Evolutionary conservation across 1,284 basidiomycete species (phyloP).

Genomic region (Pseudozyma tsukubaensis): DNA sequence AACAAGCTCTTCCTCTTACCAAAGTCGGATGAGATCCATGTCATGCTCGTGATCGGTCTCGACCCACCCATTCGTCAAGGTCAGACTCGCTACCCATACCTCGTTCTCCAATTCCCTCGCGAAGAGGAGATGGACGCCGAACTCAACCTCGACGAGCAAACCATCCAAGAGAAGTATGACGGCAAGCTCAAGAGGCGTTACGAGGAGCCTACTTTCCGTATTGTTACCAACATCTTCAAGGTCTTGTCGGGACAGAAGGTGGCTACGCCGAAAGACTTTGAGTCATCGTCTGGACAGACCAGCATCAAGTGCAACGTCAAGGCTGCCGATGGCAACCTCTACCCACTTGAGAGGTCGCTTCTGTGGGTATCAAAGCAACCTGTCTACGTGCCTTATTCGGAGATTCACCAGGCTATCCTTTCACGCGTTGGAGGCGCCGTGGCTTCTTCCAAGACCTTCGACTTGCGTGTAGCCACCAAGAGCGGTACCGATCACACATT

Average conservation of each 20-base stretch:
- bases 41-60: constrained; percentile 78
- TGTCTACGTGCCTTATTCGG: constrained; percentile 87
- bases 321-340: constrained; percentile 95
- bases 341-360: constrained; percentile 96
- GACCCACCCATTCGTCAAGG: constrained; percentile 94
- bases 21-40: constrained; percentile 92
- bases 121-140: constrained; percentile 98
- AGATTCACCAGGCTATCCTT: constrained; percentile 91
- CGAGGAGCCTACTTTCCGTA: constrained; percentile 92
- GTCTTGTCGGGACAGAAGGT: constrained; percentile 91
- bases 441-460: constrained; percentile 90
- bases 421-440: constrained; percentile 91
- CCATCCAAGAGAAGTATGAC: constrained; percentile 72
- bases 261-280: constrained; percentile 72
- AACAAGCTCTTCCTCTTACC: constrained; percentile 91
- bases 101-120: constrained; percentile 96
- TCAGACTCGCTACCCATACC: constrained; percentile 95
- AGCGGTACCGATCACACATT: constrained; percentile 77
- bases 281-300: constrained; percentile 71
- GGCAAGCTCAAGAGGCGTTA: constrained; percentile 90
- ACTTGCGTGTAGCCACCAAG: constrained; percentile 89
- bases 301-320: constrained; percentile 95
- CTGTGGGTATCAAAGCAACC: constrained; percentile 99
- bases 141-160: constrained; percentile 83
- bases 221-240: constrained; percentile 93